Conservation (phyloP, 192 early-diverging fungal species). For the Coemansia sp. region DNA sequence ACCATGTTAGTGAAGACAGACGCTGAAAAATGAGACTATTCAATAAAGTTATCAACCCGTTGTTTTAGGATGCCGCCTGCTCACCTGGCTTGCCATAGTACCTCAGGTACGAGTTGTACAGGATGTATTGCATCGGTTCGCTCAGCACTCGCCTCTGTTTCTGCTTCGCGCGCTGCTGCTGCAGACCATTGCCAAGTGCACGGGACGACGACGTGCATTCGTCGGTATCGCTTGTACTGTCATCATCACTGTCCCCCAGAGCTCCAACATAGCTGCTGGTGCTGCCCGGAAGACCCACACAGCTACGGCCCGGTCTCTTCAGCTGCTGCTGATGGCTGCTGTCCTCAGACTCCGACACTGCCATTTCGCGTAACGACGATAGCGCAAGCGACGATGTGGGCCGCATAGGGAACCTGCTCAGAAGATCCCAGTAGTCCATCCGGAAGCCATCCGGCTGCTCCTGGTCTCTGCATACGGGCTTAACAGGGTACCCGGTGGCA, state of each 20-base stretch:
- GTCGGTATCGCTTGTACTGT: slow-evolving; percentile 8
- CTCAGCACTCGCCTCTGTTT: slow-evolving; percentile 41
- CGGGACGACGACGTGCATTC: neutral
- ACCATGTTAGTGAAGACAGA: neutral
- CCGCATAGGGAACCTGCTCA: slow-evolving; percentile 45
- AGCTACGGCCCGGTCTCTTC: neutral
- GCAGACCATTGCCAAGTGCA: neutral
- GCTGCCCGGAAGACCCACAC: slow-evolving; percentile 1
- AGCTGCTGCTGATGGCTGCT: neutral
- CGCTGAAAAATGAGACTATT: neutral
- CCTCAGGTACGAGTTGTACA: slow-evolving; percentile 51
- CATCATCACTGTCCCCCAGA: slow-evolving; percentile 16
- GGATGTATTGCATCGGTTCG: slow-evolving; percentile 53
- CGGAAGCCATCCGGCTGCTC: neutral
- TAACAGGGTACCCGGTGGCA: slow-evolving; percentile 3
- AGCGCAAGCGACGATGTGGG: slow-evolving; percentile 47
- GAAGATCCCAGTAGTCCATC: slow-evolving; percentile 42
- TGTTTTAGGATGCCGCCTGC: no score
- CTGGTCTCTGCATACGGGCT: neutral
- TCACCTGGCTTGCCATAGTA: slow-evolving; percentile 49
- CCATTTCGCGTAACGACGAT: slow-evolving; percentile 43
- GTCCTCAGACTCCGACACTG: slow-evolving; percentile 4
- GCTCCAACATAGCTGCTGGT: slow-evolving; percentile 5
- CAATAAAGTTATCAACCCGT: no score
- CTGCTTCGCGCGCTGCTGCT: slow-evolving; percentile 17